Base-by-base conservation (phyloP, 306 rosid genomes). In the Prunus campanulata region DNA sequence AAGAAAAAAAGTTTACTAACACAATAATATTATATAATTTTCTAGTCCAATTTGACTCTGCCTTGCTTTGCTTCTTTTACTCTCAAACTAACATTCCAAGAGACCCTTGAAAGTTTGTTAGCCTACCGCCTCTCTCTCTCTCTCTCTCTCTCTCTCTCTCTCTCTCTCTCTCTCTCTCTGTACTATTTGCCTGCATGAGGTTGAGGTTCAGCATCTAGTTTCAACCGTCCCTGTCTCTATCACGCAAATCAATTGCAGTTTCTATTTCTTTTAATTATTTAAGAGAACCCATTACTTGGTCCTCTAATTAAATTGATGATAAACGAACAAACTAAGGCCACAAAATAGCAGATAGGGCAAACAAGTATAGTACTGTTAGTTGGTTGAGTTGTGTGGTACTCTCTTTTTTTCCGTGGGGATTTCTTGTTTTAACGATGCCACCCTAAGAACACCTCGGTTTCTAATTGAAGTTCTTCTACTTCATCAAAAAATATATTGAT, bases 71-170 rank as follows among this genome's bases (percentile, higher is more conserved):
- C 18, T 25, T 48, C 60, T 32, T 66, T 22, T 27, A 11, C 25
- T 11, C 30, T 18, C 25, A 18, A 70, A 29, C 74, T 51, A 70
- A 70, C 74, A 29, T 70, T 70, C 74, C 59, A 29, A 51, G 54
- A 18, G 10, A 19, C 63, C 18, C 48, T 70, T 70, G 74, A 70
- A 70, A 70, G 74, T 51, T 70, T 51, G 49, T 70, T 70, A 29
- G 62, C 11, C 19, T 5, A 48, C n/a, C 19, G 11, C 63, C 66
- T 20, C 7, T 0, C 24, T 15, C 8, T 1, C 48, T 30, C 66
- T 27, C 66, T 63, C 47, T 7, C 47, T 61, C n/a, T n/a, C n/a
- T n/a, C n/a, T n/a, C 39, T 61, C 30, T 20, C 18, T 9, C 12
- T 11, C 35, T 11, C 12, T 55, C 46, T 60, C 32, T 22, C 24